These are phyloP conservation scores for Mycena sp. DNA, from an alignment of 1,284 basidiomycete species.

Conservation along the genomic window DNA sequence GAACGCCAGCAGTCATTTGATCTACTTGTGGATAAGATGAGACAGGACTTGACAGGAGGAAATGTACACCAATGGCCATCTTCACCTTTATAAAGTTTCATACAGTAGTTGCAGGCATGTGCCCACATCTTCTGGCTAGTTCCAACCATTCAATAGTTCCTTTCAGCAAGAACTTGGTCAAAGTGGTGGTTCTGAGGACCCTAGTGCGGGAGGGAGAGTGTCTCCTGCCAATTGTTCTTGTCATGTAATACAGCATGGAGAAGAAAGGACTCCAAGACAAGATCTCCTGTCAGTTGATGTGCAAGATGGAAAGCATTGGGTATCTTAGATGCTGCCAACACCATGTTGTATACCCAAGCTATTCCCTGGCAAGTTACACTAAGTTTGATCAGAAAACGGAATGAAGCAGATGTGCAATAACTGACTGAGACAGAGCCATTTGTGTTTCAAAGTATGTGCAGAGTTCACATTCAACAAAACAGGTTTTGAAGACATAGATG, in stretches of 20 bases:
- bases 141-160: neutral
- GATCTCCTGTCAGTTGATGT: neutral
- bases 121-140: neutral
- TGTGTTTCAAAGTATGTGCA: slow-evolving; percentile 1
- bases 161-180: neutral
- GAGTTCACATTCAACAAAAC: slow-evolving; percentile 1
- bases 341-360: slow-evolving; percentile 11
- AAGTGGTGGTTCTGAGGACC: slow-evolving; percentile 2
- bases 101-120: neutral
- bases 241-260: slow-evolving; percentile 9
- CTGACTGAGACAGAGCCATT: slow-evolving; percentile 1
- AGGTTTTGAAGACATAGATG: slow-evolving; percentile 11
- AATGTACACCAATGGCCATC: neutral
- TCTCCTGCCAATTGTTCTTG: neutral
- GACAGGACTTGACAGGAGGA: too few relatives aligned
- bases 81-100: neutral
- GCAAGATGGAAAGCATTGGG: neutral
- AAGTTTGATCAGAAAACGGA: neutral
- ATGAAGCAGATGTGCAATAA: neutral
- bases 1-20: neutral
- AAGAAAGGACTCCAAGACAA: slow-evolving; percentile 7
- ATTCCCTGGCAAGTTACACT: slow-evolving; percentile 18
- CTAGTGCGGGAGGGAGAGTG: neutral
- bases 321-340: neutral
- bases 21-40: too few relatives aligned